Evolutionary conservation across 768 basidiomycete genomes (phyloP).

Genomic region (Asterophora parasitica): DNA sequence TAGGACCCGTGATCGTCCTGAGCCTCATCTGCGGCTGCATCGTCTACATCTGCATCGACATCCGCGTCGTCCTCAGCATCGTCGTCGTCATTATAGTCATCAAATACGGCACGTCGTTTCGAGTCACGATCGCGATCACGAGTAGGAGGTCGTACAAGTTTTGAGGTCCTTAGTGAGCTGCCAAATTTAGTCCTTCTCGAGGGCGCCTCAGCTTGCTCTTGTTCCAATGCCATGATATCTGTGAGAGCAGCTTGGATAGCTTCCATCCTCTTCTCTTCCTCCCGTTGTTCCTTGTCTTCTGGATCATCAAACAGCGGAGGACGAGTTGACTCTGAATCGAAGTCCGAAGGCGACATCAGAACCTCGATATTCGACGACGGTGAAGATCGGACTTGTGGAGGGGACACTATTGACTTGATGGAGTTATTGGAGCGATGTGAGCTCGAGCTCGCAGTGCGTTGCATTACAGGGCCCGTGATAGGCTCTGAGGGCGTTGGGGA

Average conservation of each 20-base stretch:
- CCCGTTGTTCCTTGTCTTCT: constrained; percentile 63
- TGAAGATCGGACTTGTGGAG: constrained; percentile 21
- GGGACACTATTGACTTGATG: constrained; percentile 20
- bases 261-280: constrained; percentile 84
- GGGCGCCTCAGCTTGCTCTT: constrained; percentile 32
- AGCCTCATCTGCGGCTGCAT: constrained; percentile 37
- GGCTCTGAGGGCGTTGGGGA: constrained; percentile 20
- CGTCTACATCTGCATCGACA: constrained; percentile 36
- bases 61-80: constrained; percentile 43
- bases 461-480: constrained; percentile 34
- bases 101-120: constrained; percentile 29
- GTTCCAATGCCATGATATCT: constrained; percentile 89
- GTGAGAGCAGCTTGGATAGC: constrained; percentile 95
- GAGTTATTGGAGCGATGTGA: constrained; percentile 36
- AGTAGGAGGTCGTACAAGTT: constrained; percentile 3
- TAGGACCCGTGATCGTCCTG: constrained; percentile 47
- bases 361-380: constrained; percentile 71
- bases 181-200: constrained; percentile 1
- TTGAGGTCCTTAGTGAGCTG: constrained; percentile 5
- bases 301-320: constrained; percentile 81
- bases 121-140: not conserved
- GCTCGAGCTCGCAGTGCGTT: constrained; percentile 35
- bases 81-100: constrained; percentile 43
- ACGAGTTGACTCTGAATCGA: constrained; percentile 48
- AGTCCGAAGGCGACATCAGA: constrained; percentile 68